Evolutionary conservation across 2,329 filamentous ascomycete genomes (phyloP).

Genomic region (Nemania diffusa): DNA sequence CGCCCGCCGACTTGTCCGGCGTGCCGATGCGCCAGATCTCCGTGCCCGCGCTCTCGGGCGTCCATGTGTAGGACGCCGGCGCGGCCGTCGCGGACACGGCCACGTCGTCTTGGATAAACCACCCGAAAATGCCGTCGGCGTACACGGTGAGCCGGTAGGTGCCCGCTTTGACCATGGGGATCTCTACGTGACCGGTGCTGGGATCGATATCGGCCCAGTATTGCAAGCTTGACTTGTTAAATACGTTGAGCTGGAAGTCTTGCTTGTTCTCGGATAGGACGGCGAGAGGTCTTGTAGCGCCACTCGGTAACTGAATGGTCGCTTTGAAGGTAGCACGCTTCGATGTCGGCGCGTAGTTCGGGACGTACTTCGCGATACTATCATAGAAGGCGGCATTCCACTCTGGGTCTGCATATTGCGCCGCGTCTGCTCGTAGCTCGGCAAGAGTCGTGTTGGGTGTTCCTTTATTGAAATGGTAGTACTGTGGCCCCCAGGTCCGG

Average conservation of each 20-base stretch:
- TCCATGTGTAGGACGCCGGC: conserved; percentile 2
- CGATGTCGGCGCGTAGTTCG: conserved; percentile 63
- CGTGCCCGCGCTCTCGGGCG: conserved; percentile 29
- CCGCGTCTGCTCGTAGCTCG: conserved; percentile 64
- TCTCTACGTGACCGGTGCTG: conserved; percentile 54
- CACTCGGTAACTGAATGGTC: conserved; percentile 61
- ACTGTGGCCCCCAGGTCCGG: conserved; percentile 71
- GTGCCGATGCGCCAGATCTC: conserved; percentile 73
- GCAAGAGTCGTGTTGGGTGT: conserved; percentile 57
- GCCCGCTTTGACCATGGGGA: conserved; percentile 65
- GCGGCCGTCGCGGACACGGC: conserved; percentile 4
- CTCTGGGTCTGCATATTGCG: conserved; percentile 58
- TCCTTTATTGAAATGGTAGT: conserved; percentile 71
- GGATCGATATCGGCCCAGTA: conserved; percentile 67
- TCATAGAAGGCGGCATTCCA: conserved; percentile 73
- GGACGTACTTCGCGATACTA: conserved; percentile 54
- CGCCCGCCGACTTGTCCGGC: conserved; percentile 70
- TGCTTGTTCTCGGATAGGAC: conserved; percentile 63
- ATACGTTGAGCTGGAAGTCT: conserved; percentile 69
- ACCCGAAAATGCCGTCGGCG: conserved; percentile 70
- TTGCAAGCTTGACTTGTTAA: conserved; percentile 64
- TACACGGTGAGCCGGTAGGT: conserved; percentile 71
- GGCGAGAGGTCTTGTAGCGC: conserved; percentile 63
- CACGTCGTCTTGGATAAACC: conserved; percentile 65
- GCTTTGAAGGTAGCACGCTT: conserved; percentile 63